phyloP scores from a whole-genome alignment of 495 filamentous ascomycete species.

The Clohesyomyces aquaticus region DNA sequence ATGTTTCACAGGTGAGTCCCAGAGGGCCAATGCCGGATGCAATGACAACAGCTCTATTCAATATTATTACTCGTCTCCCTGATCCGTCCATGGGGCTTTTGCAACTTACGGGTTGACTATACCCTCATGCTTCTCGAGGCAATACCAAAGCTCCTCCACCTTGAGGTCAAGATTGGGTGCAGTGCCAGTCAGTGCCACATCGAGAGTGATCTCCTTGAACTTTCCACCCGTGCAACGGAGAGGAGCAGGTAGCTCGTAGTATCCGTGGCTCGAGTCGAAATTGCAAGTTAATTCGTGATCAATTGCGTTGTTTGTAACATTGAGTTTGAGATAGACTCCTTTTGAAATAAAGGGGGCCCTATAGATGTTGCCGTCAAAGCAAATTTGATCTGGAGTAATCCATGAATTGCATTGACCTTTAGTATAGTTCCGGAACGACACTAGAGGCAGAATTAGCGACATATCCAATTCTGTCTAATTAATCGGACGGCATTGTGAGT shows the following conservation, averaged over 20 bases:
- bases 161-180: slow-evolving; percentile 12
- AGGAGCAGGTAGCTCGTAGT: background rate
- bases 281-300: slow-evolving; percentile 1
- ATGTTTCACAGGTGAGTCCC: background rate
- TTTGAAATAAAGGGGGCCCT: background rate
- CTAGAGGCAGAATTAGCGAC: background rate
- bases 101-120: slow-evolving; percentile 11
- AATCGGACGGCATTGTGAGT: background rate
- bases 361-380: slow-evolving; percentile 1
- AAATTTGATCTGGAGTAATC: slow-evolving; percentile 4
- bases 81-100: background rate
- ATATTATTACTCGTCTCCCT: background rate
- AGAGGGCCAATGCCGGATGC: slow-evolving; percentile 4
- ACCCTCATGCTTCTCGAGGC: slow-evolving; percentile 7
- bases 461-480: background rate
- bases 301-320: slow-evolving; percentile 20
- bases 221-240: slow-evolving; percentile 20
- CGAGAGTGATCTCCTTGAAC: slow-evolving; percentile 26
- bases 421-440: slow-evolving; percentile 13
- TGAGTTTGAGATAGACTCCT: slow-evolving; percentile 13
- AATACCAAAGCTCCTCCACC: slow-evolving; percentile 22
- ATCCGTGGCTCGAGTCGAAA: slow-evolving; percentile 1
- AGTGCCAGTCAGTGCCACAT: slow-evolving; percentile 8
- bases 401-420: slow-evolving; percentile 24
- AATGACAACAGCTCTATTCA: slow-evolving; percentile 6